A percentile compares a stretch with the other conserved stretches of the same genome.
These are phyloP conservation scores for Ceratocystis colombiana DNA, from an alignment of 2,329 filamentous ascomycete genomes.

Conservation along the genomic window DNA sequence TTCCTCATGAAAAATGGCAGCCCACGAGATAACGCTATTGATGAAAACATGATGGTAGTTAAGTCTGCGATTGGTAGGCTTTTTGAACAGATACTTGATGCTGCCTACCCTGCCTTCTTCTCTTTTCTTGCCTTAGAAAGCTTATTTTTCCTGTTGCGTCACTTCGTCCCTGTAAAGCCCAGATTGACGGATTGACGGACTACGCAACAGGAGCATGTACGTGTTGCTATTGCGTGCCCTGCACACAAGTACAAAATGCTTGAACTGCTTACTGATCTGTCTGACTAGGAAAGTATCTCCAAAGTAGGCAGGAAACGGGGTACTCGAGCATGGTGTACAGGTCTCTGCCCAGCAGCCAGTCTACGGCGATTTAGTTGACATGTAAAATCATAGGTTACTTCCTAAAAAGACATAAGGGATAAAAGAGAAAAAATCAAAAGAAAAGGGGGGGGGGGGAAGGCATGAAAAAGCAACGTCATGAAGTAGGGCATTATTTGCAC, in stretches of 20 bases:
- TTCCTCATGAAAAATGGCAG: neutral
- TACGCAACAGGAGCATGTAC: neutral
- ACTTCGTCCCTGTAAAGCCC: too few species aligned
- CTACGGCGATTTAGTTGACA: neutral
- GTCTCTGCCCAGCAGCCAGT: neutral
- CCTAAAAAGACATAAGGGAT: too few species aligned
- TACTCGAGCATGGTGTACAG: neutral
- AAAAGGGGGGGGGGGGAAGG: neutral
- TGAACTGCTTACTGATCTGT: too few species aligned
- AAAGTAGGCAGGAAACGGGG: neutral
- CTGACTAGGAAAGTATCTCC: too few species aligned
- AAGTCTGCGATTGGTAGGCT: neutral
- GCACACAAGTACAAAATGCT: too few species aligned
- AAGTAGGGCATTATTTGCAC: neutral
- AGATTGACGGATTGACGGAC: neutral
- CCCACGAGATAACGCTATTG: neutral
- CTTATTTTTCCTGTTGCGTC: neutral
- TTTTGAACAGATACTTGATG: neutral
- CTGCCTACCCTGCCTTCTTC: neutral
- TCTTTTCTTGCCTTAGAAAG: neutral
- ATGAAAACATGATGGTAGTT: neutral
- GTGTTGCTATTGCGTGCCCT: too few species aligned
- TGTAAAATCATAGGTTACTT: neutral
- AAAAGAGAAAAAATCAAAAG: neutral
- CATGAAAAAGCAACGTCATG: neutral